Percentiles rank a stretch among this genome's conserved stretches.
These are phyloP conservation scores for Apiotrichum gamsii DNA, from an alignment of 1,284 basidiomycete species.

Conservation along the genomic window DNA sequence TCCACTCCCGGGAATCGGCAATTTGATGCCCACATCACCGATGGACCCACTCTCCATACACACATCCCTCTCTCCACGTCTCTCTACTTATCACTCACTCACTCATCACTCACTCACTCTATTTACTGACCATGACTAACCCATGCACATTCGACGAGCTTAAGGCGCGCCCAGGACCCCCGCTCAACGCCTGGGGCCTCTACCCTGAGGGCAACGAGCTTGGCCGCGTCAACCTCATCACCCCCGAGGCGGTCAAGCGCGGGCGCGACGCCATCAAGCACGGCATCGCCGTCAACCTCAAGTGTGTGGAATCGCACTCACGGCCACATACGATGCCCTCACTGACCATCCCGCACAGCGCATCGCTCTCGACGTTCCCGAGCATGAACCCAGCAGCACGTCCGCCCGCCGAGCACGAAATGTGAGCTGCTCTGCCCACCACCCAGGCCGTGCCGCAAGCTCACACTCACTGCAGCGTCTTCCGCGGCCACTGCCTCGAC, in stretches of 20 bases:
- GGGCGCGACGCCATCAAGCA: slow-evolving; percentile 28
- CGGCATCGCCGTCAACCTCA: slow-evolving; percentile 35
- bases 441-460: too few species aligned
- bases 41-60: too few species aligned
- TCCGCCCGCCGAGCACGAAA: not conserved
- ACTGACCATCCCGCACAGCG: too few species aligned
- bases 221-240: slow-evolving; percentile 34
- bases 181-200: slow-evolving; percentile 34
- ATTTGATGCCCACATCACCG: too few species aligned
- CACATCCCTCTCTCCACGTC: too few species aligned
- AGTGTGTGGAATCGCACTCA: slow-evolving; percentile 21
- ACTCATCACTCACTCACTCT: too few species aligned
- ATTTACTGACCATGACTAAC: too few species aligned
- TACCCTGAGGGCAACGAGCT: slow-evolving; percentile 30
- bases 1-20: too few species aligned
- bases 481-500: slow-evolving; percentile 18
- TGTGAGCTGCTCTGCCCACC: not conserved
- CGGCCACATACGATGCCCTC: too few species aligned
- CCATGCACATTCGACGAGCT: slow-evolving; percentile 19
- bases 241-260: slow-evolving; percentile 24
- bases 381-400: slow-evolving; percentile 1
- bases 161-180: slow-evolving; percentile 24
- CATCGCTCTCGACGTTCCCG: slow-evolving; percentile 6
- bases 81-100: too few species aligned
- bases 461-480: too few species aligned